Conservation (phyloP, 805 yeast genomes). For the Cyberlindnera americana region DNA sequence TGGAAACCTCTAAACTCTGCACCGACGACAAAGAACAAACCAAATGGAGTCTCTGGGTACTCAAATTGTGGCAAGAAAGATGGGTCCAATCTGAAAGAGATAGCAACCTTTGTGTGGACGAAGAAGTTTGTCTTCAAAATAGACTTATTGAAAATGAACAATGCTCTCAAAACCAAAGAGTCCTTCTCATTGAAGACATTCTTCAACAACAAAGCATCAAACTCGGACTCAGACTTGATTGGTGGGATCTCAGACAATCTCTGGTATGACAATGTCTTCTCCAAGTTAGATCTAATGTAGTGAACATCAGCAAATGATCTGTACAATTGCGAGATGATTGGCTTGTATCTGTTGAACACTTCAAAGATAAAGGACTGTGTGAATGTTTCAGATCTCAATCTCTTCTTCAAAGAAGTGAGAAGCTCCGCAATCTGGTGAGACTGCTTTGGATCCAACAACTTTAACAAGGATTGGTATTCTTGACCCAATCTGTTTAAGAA, state of each 20-base stretch:
- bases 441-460: conserved; percentile 58
- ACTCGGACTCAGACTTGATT: conserved; percentile 70
- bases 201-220: conserved; percentile 60
- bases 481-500: conserved; percentile 92
- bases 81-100: conserved; percentile 89
- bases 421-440: conserved; percentile 68
- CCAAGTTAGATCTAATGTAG: conserved; percentile 67
- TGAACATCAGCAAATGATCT: conserved; percentile 90
- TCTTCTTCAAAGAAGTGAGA: conserved; percentile 73
- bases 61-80: conserved; percentile 78
- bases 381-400: conserved; percentile 90
- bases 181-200: conserved; percentile 76
- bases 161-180: conserved; percentile 73
- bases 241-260: conserved; percentile 76
- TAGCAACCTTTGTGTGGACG: conserved; percentile 90
- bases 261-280: conserved; percentile 81
- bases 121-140: conserved; percentile 92
- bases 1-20: conserved; percentile 97
- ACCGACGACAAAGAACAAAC: conserved; percentile 94
- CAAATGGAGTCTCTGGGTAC: conserved; percentile 90
- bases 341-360: conserved; percentile 65
- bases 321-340: conserved; percentile 75
- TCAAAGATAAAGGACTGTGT: conserved; percentile 81
- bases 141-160: conserved; percentile 79
- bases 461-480: conserved; percentile 69